Evolutionary conservation across 768 basidiomycete species (phyloP).

Genomic region (Pulveroboletus ravenelii): DNA sequence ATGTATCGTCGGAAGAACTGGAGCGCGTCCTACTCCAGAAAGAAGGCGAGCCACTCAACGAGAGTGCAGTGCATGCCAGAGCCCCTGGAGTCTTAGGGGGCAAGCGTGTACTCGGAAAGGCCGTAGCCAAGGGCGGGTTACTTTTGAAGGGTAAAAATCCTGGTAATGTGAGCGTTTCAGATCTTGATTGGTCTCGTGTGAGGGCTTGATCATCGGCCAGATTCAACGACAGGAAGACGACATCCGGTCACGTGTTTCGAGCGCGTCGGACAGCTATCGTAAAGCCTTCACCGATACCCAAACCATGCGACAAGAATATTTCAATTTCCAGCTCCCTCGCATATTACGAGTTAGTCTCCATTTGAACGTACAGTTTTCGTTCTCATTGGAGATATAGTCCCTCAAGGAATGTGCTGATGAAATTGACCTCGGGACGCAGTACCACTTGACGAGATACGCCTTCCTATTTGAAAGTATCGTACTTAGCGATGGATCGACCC

Average conservation of each 20-base stretch:
- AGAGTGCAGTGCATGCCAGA: constrained; percentile 65
- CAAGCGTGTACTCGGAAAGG: constrained; percentile 85
- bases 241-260: constrained; percentile 78
- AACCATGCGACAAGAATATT: constrained; percentile 91
- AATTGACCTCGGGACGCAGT: constrained; percentile 96
- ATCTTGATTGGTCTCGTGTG: constrained; percentile 3
- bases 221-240: constrained; percentile 95
- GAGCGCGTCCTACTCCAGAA: constrained; percentile 90
- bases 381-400: constrained; percentile 43
- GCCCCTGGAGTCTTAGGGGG: constrained; percentile 55
- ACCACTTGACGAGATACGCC: constrained; percentile 91
- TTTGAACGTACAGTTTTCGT: not conserved
- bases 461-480: constrained; percentile 91
- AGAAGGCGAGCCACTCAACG: constrained; percentile 89
- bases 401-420: constrained; percentile 96
- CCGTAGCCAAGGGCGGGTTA: constrained; percentile 85
- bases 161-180: constrained; percentile 54
- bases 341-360: constrained; percentile 67
- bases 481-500: constrained; percentile 79
- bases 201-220: constrained; percentile 33
- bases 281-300: constrained; percentile 90
- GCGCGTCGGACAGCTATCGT: constrained; percentile 81
- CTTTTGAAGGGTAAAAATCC: constrained; percentile 92
- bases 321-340: constrained; percentile 93
- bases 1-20: constrained; percentile 87